These are phyloP conservation scores for Camelina sativa DNA, from an alignment of 345 rosid genomes.

Conservation along the genomic window DNA sequence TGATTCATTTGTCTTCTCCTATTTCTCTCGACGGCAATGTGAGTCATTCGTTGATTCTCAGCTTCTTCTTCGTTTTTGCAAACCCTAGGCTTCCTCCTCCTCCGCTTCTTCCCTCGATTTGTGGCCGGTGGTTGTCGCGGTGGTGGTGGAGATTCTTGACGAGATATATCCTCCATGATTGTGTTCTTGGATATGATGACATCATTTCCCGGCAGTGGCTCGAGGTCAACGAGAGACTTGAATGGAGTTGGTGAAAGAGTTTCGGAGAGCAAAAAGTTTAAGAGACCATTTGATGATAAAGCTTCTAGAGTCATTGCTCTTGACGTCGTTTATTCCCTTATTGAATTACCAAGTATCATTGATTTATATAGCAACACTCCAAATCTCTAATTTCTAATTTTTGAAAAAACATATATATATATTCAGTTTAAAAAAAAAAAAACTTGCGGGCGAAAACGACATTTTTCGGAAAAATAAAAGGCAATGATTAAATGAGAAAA, in stretches of 20 bases:
- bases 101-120: conserved; percentile 64
- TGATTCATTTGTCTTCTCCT: conserved; percentile 89
- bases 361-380: conserved; percentile 38
- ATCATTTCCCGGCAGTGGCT: conserved; percentile 39
- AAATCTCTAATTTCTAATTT: neutral
- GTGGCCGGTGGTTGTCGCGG: conserved; percentile 34
- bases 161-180: neutral
- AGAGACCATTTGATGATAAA: conserved; percentile 69
- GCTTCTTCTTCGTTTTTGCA: conserved; percentile 89
- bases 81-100: conserved; percentile 73
- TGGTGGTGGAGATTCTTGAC: conserved; percentile 33
- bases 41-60: conserved; percentile 87
- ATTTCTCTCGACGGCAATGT: conserved; percentile 91
- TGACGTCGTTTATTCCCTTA: conserved; percentile 23
- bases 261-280: conserved; percentile 66
- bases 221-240: conserved; percentile 44
- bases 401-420: neutral
- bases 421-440: neutral
- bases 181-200: conserved; percentile 21
- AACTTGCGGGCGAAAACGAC: conserved; percentile 34
- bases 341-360: conserved; percentile 31
- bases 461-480: conserved; percentile 24
- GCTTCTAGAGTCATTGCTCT: conserved; percentile 63
- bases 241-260: conserved; percentile 65
- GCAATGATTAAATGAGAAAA: conserved; percentile 27